phyloP scores from a whole-genome alignment of 2,329 filamentous ascomycete species.

The Botrytis squamosa region DNA sequence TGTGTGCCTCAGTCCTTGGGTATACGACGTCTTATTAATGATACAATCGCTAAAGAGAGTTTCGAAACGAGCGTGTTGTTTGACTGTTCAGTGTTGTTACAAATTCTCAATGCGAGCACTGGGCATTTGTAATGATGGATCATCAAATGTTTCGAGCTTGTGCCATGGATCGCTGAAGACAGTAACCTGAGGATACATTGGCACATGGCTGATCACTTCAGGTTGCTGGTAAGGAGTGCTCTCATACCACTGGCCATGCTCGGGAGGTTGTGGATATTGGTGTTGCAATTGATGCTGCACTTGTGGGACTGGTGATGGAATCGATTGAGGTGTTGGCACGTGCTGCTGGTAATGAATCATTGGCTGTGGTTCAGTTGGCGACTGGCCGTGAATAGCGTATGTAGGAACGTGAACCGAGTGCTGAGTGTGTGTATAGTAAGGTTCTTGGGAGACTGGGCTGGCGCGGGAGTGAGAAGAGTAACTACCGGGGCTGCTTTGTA shows the following conservation, averaged over 20 bases:
- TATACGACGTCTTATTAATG: conserved; percentile 31
- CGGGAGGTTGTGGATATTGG: conserved; percentile 43
- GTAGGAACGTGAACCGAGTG: conserved; percentile 49
- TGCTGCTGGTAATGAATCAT: conserved; percentile 42
- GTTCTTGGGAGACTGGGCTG: conserved; percentile 53
- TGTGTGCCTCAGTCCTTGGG: conserved; percentile 32
- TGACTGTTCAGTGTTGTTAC: conserved; percentile 39
- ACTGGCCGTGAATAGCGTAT: conserved; percentile 49
- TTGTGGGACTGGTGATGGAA: conserved; percentile 37
- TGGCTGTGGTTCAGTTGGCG: conserved; percentile 48
- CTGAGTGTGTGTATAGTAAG: conserved; percentile 53
- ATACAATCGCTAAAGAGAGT: conserved; percentile 29
- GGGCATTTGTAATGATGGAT: conserved; percentile 58
- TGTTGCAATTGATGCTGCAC: conserved; percentile 40
- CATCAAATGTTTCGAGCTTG: conserved; percentile 56
- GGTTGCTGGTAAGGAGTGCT: conserved; percentile 53
- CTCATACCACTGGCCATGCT: conserved; percentile 54
- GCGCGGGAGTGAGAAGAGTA: conserved; percentile 57
- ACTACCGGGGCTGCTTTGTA: conserved; percentile 58
- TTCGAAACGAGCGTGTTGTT: conserved; percentile 21
- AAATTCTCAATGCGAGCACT: conserved; percentile 57
- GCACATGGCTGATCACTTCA: conserved; percentile 54
- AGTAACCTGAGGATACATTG: conserved; percentile 50
- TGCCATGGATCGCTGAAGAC: conserved; percentile 55
- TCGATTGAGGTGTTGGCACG: conserved; percentile 32